phyloP scores from a whole-genome alignment of 441 rosid species.

The Populus trichocarpa region DNA sequence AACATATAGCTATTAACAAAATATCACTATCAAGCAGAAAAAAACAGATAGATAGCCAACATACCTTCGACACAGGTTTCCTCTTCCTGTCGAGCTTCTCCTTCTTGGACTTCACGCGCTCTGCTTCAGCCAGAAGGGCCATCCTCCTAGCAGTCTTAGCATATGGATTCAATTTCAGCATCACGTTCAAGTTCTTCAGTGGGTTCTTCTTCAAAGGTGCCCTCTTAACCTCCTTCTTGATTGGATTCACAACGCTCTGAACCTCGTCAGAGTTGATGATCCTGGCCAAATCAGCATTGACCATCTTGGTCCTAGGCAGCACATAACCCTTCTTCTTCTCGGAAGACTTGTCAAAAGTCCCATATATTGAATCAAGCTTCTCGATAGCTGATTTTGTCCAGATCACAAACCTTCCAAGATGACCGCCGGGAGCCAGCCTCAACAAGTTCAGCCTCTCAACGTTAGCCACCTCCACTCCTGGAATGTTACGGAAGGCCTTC shows the following conservation, averaged over 20 bases:
- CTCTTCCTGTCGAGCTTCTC: conserved; percentile 94
- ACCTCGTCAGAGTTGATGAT: conserved; percentile 96
- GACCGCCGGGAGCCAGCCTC: conserved; percentile 97
- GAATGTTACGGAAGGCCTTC: conserved; percentile 83
- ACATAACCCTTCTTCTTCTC: conserved; percentile 91
- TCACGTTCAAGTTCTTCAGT: conserved; percentile 68
- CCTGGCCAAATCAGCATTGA: conserved; percentile 87
- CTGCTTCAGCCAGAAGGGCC: conserved; percentile 84
- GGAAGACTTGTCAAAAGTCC: conserved; percentile 71
- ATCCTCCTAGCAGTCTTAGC: conserved; percentile 94
- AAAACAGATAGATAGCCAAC: background rate
- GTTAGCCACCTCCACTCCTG: conserved; percentile 86
- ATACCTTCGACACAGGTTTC: conserved; percentile 69
- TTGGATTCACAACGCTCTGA: conserved; percentile 85
- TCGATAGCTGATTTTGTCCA: conserved; percentile 96
- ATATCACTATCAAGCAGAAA: background rate
- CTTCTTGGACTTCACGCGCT: conserved; percentile 89
- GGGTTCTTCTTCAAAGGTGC: conserved; percentile 94
- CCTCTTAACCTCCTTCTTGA: conserved; percentile 67
- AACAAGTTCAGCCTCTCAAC: conserved; percentile 76
- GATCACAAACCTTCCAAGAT: conserved; percentile 82
- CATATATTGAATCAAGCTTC: conserved; percentile 83
- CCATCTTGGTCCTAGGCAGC: conserved; percentile 84
- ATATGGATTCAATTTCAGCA: conserved; percentile 84
- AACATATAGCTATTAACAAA: no score